These are phyloP conservation scores for Gracilaria domingensis DNA, from an alignment of 23 red algal species.

Conservation along the genomic window DNA sequence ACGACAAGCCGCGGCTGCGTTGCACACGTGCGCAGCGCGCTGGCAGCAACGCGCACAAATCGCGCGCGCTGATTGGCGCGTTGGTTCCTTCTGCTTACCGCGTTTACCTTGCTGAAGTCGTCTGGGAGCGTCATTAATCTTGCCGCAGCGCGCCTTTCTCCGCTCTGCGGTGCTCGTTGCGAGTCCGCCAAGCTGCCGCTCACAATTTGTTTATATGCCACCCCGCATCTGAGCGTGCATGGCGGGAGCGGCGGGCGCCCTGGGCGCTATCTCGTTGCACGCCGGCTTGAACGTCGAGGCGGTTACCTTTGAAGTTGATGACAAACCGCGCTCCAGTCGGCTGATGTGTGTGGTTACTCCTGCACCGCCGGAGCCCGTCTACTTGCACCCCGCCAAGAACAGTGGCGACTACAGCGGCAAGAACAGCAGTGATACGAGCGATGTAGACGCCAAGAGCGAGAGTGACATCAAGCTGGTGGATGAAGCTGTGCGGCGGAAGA, in stretches of 20 bases:
- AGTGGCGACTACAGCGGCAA: neutral
- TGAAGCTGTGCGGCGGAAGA: neutral
- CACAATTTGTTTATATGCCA: neutral
- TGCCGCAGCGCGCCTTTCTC: neutral
- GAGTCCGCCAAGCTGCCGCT: no score
- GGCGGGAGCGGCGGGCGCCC: neutral
- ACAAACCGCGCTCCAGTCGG: neutral
- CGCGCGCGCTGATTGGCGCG: neutral
- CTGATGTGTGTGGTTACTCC: neutral
- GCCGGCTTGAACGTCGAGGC: neutral
- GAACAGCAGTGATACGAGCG: neutral
- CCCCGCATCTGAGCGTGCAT: neutral
- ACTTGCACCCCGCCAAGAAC: neutral
- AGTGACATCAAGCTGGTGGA: neutral
- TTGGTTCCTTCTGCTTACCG: constrained; percentile 6
- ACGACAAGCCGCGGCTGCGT: neutral
- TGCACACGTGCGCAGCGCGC: neutral
- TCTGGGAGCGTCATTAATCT: neutral
- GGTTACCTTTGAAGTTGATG: constrained; percentile 16
- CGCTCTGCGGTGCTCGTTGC: no score
- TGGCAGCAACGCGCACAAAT: neutral
- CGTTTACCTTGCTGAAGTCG: neutral
- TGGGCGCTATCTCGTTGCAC: neutral
- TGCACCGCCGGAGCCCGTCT: neutral
- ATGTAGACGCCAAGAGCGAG: neutral